These are phyloP conservation scores for Erodium texanum DNA, from an alignment of 441 rosid species.

Conservation along the genomic window DNA sequence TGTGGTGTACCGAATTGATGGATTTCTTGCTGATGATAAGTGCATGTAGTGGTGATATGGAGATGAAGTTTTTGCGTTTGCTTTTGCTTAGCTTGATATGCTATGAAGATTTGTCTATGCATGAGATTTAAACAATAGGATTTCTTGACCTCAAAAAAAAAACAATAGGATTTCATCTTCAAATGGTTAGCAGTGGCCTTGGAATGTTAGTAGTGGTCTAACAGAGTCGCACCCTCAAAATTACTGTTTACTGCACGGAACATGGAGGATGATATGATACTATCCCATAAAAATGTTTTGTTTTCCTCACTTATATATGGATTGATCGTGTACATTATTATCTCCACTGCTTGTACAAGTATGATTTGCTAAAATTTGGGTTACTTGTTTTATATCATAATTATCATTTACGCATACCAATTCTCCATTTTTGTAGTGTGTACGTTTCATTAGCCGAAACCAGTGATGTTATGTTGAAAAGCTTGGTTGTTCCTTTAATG, in stretches of 20 bases:
- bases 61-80: neutral
- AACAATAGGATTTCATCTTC: too few relatives aligned
- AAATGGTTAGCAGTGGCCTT: neutral
- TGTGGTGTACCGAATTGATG: neutral
- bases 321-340: neutral
- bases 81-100: neutral
- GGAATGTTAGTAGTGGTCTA: neutral
- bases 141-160: too few relatives aligned
- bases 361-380: neutral
- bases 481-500: neutral
- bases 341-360: neutral
- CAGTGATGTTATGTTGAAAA: neutral
- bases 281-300: neutral
- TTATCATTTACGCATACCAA: too few relatives aligned
- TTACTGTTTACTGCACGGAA: neutral
- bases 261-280: neutral
- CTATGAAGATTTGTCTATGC: neutral
- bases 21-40: neutral
- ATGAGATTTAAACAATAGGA: too few relatives aligned
- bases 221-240: neutral
- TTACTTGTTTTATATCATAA: neutral
- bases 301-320: neutral
- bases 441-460: neutral
- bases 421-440: neutral
- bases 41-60: neutral